Base-by-base conservation (phyloP, 2,329 filamentous ascomycete species). In the Neurospora sp. region DNA sequence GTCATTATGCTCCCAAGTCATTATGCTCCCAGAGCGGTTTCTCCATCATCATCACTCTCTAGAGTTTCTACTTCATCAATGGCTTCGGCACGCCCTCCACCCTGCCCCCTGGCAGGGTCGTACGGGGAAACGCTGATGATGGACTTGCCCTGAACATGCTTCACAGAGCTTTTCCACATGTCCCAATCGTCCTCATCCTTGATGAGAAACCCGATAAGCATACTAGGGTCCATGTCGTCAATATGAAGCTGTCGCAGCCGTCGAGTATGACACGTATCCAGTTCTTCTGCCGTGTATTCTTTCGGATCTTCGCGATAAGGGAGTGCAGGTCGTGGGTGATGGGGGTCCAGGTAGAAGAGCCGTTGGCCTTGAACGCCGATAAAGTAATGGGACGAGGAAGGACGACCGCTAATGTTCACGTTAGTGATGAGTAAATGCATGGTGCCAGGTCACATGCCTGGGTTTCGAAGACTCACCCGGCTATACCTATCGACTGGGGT, bases 271-370 rank as follows among this genome's bases (percentile, higher is more conserved):
- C 93, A 97, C 0, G 91, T 91, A 69, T 90, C 87, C 17, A 97
- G 79, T 70, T 98, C 93, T 74, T 92, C 90, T 8, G 83, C 76
- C 0, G 88, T 88, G 76, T 93, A 92, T 1, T 87, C 81, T 6
- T 81, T 79, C 0, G 84, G 78, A 66, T 88, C 79, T 37, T 84
- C 78, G 72, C 87, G 86, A 73, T 89, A 90, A 0, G 91, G 88
- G 2, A 97, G 83, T 3, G 91, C 88, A 10, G 90, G 87, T 66
- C 94, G 89, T 1, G 95, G 97, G 74, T 89, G 89, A 77, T 99
- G 96, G 1, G 96, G 96, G 75, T 99, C 96, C 17, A 99, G 88
- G 79, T 98, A 99, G 81, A 97, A 98, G 75, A 98, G 89, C 75
- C 89, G 86, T 68, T 90, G 88, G 38, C 90, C 93, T 69, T 81